Conservation (phyloP, 2,329 filamentous ascomycete species). For the Claviceps lovelessii region DNA sequence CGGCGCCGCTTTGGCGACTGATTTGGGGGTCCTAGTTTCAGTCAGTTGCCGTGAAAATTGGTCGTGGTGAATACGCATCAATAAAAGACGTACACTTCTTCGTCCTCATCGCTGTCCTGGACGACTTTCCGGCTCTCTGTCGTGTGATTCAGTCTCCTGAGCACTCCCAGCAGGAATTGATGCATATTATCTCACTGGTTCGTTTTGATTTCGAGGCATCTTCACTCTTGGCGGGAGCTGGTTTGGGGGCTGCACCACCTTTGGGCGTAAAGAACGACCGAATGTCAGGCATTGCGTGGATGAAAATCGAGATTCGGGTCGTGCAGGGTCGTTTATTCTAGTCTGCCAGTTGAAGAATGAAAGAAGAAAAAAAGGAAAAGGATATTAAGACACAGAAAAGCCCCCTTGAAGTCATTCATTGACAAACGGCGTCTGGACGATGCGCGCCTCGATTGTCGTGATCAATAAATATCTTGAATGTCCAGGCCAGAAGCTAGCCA, state of each 20-base stretch:
- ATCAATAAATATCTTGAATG: not conserved
- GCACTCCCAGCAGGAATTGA: not conserved
- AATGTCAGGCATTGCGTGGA: conserved; percentile 65
- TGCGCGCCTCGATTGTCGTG: conserved; percentile 1
- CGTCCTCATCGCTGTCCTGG: conserved; percentile 70
- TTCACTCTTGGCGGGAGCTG: conserved; percentile 30
- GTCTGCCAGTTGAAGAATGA: not conserved
- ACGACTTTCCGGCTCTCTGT: conserved; percentile 52
- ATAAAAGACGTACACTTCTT: conserved; percentile 17
- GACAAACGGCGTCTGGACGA: conserved; percentile 10
- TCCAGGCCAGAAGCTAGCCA: conserved; percentile 12
- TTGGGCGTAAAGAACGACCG: conserved; percentile 80
- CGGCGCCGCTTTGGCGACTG: conserved; percentile 31
- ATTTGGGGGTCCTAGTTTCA: conserved; percentile 34
- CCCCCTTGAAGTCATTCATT: conserved; percentile 12
- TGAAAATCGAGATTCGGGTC: not conserved
- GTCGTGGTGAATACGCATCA: not conserved
- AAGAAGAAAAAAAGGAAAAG: no score
- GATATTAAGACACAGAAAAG: not conserved
- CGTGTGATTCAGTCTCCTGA: conserved; percentile 9
- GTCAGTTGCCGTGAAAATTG: not conserved
- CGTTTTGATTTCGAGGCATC: conserved; percentile 30
- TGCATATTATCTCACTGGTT: conserved; percentile 24
- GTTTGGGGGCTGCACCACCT: conserved; percentile 38
- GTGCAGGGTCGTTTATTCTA: conserved; percentile 2